These are phyloP conservation scores for Grosmannia penicillata DNA, from an alignment of 2,329 filamentous ascomycete genomes.

Conservation along the genomic window DNA sequence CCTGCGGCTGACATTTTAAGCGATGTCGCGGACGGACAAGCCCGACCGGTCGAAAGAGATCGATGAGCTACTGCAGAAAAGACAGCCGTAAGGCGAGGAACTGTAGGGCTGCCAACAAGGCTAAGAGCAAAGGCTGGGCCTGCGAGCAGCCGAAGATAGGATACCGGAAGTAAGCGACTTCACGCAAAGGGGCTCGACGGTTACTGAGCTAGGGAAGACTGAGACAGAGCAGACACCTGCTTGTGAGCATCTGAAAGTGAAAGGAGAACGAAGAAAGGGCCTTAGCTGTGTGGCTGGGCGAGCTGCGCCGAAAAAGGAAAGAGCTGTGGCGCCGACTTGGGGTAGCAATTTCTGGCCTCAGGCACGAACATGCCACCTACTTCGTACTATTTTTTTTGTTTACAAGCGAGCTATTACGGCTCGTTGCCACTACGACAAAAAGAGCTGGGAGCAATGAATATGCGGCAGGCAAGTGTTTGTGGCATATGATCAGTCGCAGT, in stretches of 20 bases:
- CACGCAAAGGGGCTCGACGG: no score
- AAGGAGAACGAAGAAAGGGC: no score
- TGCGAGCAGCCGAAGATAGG: no score
- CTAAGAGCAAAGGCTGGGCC: no score
- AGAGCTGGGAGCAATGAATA: constrained; percentile 20
- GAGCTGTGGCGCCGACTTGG: neutral
- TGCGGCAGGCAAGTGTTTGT: no score
- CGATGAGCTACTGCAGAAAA: neutral
- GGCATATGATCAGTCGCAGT: no score
- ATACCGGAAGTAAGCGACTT: no score
- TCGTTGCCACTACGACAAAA: neutral
- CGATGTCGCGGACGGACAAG: neutral
- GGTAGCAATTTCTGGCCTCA: neutral
- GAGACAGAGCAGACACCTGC: no score
- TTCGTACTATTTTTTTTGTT: neutral
- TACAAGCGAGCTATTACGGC: neutral
- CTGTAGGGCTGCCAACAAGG: no score
- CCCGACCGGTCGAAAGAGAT: neutral
- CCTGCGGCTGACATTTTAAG: constrained; percentile 5
- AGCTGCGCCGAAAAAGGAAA: neutral
- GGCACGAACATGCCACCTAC: neutral
- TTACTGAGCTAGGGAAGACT: no score
- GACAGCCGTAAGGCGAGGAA: no score
- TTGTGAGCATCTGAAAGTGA: no score
- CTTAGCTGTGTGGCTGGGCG: neutral